Evolutionary conservation across 306 rosid species (phyloP), one percentile per base, ranked within the genome.

Genomic region (Pyrus pyrifolia): DNA sequence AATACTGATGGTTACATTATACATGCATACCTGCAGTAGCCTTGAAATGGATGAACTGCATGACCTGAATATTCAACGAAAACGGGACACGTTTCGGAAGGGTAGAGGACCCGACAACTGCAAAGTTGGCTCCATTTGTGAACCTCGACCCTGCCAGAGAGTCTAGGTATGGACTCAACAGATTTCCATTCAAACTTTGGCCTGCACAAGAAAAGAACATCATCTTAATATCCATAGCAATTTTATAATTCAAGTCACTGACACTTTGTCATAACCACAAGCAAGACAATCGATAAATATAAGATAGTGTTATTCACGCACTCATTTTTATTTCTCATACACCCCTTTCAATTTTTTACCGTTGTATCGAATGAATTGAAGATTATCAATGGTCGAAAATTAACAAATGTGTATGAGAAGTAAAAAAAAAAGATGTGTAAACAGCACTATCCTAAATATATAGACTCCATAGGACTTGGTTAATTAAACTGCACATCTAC

Each of bases 41-140:
- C 79, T 84, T 94, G 85, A 92, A 92, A 73, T 81, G 97, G 19
- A 53, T 70, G 89, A 94, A 94, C 68, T 94, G 98, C 96, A 92
- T 93, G 80, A 86, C 44, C 88, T 94, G 98, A 52, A 94, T 89
- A 74, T 83, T 92, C 68, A 94, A 85, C 68, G 97, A 81, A 81
- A 94, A 94, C 46, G 98, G 98, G 29, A 92, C 78, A 63, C 83
- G 93, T 71, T 80, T 87, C 25, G 98, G 98, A 33, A 94, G 90
- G 53, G 91, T 90, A 59, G 96, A 82, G 70, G 96, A 94, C 71
- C 98, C 98, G 35, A 88, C 95, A 23, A 94, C 83, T 2, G 98
- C 98, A 87, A 94, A 94, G 81, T 89, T 94, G 21, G 93, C 98
- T 12, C 98, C 98, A 85, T 91, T 94, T 79, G 84, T 65, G 88